phyloP scores from a whole-genome alignment of 1,139 yeast species.

The Protomyces pachydermus region DNA sequence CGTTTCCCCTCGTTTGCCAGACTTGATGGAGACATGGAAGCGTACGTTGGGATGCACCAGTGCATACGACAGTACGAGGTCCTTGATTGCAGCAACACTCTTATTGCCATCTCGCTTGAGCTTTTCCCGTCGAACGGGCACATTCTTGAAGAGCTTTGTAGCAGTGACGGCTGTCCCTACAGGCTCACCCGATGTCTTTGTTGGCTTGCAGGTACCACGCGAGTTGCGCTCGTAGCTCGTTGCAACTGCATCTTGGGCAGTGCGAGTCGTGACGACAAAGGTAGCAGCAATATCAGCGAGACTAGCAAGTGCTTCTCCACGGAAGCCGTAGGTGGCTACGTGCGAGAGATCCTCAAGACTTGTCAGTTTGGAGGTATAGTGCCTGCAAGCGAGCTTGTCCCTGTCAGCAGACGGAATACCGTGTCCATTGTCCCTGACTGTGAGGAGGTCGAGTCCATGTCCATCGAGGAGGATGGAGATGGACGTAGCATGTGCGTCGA shows the following conservation, averaged over 20 bases:
- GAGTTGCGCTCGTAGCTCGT: constrained; percentile 41
- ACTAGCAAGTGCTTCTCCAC: constrained; percentile 63
- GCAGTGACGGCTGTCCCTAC: constrained; percentile 44
- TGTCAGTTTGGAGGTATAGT: constrained; percentile 56
- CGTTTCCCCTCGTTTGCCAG: constrained; percentile 23
- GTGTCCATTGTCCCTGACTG: constrained; percentile 58
- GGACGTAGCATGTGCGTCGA: constrained; percentile 56
- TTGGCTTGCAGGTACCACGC: constrained; percentile 37
- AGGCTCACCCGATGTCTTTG: constrained; percentile 27
- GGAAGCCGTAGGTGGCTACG: constrained; percentile 53
- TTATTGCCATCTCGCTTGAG: constrained; percentile 36
- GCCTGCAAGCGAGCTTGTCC: constrained; percentile 47
- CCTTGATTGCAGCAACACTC: constrained; percentile 36
- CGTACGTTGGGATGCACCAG: constrained; percentile 39
- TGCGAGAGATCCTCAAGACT: constrained; percentile 45
- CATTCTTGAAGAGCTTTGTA: constrained; percentile 38
- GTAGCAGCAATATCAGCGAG: constrained; percentile 39
- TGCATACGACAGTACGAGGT: constrained; percentile 39
- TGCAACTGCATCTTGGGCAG: constrained; percentile 38
- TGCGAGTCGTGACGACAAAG: constrained; percentile 41
- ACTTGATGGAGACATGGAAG: constrained; percentile 36
- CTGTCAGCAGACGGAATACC: constrained; percentile 55
- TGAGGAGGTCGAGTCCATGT: constrained; percentile 48
- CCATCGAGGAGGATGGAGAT: constrained; percentile 52
- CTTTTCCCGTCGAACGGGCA: constrained; percentile 42